A percentile compares a stretch with the other conserved stretches of the same genome.
phyloP scores from a whole-genome alignment of 2,329 filamentous ascomycete species.

The Balansia obtecta region DNA sequence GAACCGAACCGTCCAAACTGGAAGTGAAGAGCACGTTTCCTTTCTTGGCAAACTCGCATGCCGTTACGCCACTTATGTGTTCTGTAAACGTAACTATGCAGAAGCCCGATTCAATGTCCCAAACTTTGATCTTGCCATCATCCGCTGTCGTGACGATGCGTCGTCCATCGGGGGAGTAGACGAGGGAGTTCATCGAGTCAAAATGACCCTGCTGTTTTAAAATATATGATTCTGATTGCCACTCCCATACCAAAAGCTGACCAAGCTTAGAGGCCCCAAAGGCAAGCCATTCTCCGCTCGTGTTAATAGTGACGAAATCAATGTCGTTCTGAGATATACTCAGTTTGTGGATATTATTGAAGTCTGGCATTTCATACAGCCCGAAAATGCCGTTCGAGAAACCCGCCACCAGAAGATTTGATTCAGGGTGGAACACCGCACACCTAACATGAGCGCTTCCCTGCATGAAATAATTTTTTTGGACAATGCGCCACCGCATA shows the following conservation, averaged over 20 bases:
- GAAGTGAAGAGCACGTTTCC: constrained; percentile 94
- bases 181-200: constrained; percentile 85
- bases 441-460: constrained; percentile 77
- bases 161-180: constrained; percentile 88
- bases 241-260: constrained; percentile 97
- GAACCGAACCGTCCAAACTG: constrained; percentile 83
- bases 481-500: constrained; percentile 80
- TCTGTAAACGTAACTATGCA: constrained; percentile 98
- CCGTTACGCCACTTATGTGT: constrained; percentile 86
- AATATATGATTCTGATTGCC: constrained; percentile 98
- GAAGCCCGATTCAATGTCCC: constrained; percentile 93
- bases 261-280: constrained; percentile 93
- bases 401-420: constrained; percentile 87
- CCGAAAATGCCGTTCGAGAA: constrained; percentile 93
- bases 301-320: constrained; percentile 88
- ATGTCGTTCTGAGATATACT: constrained; percentile 97
- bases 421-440: constrained; percentile 75
- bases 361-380: constrained; percentile 90
- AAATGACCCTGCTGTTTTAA: constrained; percentile 97
- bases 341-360: constrained; percentile 82
- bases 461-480: constrained; percentile 89
- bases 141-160: constrained; percentile 88
- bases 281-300: constrained; percentile 89
- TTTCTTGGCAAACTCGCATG: constrained; percentile 87
- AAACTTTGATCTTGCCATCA: constrained; percentile 97